Percentiles rank a stretch among this genome's conserved stretches.
Conservation (phyloP, 345 rosid genomes). For the Melastoma malabathricum region DNA sequence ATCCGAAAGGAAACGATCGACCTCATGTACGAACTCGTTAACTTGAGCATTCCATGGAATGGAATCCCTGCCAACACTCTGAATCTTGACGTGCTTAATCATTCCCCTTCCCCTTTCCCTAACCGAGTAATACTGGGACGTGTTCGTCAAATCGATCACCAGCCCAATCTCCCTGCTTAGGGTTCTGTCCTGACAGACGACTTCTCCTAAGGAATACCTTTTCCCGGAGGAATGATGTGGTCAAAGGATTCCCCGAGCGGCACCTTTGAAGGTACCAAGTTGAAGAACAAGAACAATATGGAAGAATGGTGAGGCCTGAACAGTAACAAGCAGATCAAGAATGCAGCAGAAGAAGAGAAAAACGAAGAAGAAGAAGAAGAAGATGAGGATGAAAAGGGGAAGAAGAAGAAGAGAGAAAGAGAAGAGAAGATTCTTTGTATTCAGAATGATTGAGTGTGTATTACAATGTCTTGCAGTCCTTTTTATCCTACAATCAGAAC, state of each 20-base stretch:
- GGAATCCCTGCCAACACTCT: conserved; percentile 73
- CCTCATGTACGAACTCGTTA: conserved; percentile 71
- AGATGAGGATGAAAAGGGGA: neutral
- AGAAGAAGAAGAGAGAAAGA: neutral
- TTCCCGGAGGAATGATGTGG: too few relatives aligned
- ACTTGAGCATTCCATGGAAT: conserved; percentile 77
- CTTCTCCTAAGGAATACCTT: too few relatives aligned
- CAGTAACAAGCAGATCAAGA: too few relatives aligned
- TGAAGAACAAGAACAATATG: conserved; percentile 7
- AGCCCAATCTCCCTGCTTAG: conserved; percentile 48
- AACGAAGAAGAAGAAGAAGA: neutral
- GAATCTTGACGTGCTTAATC: conserved; percentile 87
- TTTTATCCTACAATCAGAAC: too few relatives aligned
- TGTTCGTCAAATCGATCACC: conserved; percentile 92
- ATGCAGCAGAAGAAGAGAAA: too few relatives aligned
- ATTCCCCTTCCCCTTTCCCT: conserved; percentile 42
- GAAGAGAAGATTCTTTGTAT: conserved; percentile 1
- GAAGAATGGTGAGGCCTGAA: too few relatives aligned
- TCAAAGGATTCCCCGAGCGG: too few relatives aligned
- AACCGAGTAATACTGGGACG: conserved; percentile 60
- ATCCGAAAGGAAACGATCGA: conserved; percentile 45
- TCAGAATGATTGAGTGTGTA: too few relatives aligned
- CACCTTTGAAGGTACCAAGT: too few relatives aligned
- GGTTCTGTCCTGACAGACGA: too few relatives aligned
- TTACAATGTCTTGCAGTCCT: too few relatives aligned